Evolutionary conservation across 2,329 filamentous ascomycete genomes (phyloP), one percentile per base, ranked within the genome.

Genomic region (Colletotrichum sp.): DNA sequence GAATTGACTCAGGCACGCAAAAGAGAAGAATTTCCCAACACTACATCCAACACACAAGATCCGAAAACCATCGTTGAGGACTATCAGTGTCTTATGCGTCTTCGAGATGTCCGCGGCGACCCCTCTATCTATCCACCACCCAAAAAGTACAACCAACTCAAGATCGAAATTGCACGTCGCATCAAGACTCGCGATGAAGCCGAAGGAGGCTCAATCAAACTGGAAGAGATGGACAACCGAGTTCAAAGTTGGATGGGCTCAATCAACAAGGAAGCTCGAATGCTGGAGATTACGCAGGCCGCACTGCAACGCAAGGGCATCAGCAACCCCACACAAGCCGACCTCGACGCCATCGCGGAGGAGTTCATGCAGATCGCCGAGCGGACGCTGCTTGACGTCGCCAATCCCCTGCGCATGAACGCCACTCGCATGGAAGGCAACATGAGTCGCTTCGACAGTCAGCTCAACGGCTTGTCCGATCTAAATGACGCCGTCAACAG

Each of bases 171-270:
- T 18, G 78, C 82, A 5, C 82, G 82, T 6, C 78, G 78, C 6
- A 86, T 87, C 62, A 78, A 79, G 5, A 81, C 84, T 21, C 85
- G 86, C 3, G 85, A 87, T 76, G 78, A 81, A 26, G 52, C 78
- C 77, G 28, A 80, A 55, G 24, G 77, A 70, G 69, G 82, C 28
- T 65, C 70, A 16, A n/a, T 18, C 44, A 34, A 34, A 18, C 59
- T 74, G 8, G 16, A 69, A 74, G 64, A 74, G 57, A 49, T 69
- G 34, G 74, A 74, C 34, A 44, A 59, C 7, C 64, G 74, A 68
- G 59, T 76, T n/a, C 74, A 76, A 28, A 30, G 30, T 49, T 76
- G 74, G 74, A 76, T 76, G 74, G 64, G 30, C 49, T 69, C 74
- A 21, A 76, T 76, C 64, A 65, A 60, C 21, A 65, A 60, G 59